These are phyloP conservation scores for Wallacemonas sp. DNA, from an alignment of 208 protist species.

Conservation along the genomic window DNA sequence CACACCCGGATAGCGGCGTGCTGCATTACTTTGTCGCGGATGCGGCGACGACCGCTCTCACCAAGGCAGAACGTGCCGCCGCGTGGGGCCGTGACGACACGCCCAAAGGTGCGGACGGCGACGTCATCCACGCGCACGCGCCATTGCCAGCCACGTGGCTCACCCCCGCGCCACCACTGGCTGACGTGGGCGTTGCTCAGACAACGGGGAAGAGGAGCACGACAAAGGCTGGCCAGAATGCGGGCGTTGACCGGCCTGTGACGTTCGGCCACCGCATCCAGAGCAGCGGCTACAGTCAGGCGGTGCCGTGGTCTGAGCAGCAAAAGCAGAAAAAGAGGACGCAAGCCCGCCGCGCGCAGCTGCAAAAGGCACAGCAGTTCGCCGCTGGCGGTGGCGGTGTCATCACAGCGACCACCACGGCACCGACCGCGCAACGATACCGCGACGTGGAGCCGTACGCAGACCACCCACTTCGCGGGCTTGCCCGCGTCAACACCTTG, in stretches of 20 bases:
- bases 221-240: not conserved
- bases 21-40: not conserved
- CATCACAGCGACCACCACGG: not conserved
- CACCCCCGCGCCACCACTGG: conserved; percentile 18
- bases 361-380: conserved; percentile 14
- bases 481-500: conserved; percentile 35
- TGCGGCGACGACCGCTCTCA: conserved; percentile 5
- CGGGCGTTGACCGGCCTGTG: not conserved
- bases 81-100: conserved; percentile 15
- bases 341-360: conserved; percentile 10
- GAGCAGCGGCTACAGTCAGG: conserved; percentile 65
- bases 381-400: not conserved
- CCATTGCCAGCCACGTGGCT: conserved; percentile 52
- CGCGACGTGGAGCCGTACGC: conserved; percentile 16
- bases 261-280: conserved; percentile 19
- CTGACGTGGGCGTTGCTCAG: not conserved
- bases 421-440: conserved; percentile 6
- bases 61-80: no score
- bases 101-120: conserved; percentile 11
- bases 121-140: conserved; percentile 63
- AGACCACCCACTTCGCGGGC: conserved; percentile 26
- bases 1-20: not conserved
- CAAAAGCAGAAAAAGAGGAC: conserved; percentile 25
- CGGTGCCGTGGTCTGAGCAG: conserved; percentile 68
- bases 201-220: not conserved